Conservation (phyloP, 768 basidiomycete species). For the Xerocomellus chrysenteron region DNA sequence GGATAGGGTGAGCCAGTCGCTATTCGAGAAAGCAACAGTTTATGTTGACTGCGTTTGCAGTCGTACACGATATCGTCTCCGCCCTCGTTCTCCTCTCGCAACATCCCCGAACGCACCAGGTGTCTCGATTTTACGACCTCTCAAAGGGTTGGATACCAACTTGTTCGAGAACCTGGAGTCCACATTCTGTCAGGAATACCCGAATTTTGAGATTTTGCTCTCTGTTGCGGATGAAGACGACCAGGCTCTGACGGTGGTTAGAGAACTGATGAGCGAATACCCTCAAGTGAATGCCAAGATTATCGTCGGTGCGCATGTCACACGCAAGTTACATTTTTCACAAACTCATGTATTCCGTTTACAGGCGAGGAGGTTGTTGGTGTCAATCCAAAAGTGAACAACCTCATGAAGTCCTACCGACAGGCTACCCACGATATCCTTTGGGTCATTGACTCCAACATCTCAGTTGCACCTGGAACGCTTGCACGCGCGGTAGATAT, state of each 20-base stretch:
- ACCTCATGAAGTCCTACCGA: constrained; percentile 82
- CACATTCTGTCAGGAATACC: constrained; percentile 88
- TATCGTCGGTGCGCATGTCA: constrained; percentile 61
- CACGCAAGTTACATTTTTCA: not conserved
- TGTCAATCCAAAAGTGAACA: constrained; percentile 97
- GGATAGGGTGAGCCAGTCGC: constrained; percentile 58
- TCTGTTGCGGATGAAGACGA: constrained; percentile 88
- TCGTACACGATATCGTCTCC: constrained; percentile 69
- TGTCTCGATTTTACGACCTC: constrained; percentile 90
- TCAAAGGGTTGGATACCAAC: constrained; percentile 94
- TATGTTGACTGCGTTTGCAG: constrained; percentile 40
- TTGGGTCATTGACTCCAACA: constrained; percentile 98
- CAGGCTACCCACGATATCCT: constrained; percentile 84
- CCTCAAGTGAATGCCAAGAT: constrained; percentile 70
- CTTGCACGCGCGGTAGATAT: constrained; percentile 83
- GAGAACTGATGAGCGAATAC: constrained; percentile 75
- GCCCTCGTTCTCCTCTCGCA: constrained; percentile 60
- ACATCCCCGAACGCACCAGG: constrained; percentile 66
- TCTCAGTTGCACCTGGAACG: constrained; percentile 73
- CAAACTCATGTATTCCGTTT: constrained; percentile 1
- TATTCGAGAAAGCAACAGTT: not conserved
- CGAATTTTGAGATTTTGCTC: constrained; percentile 87
- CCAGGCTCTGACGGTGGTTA: constrained; percentile 82
- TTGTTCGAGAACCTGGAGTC: constrained; percentile 96
- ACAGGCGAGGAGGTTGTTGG: constrained; percentile 82